Evolutionary conservation across 352 stramenopile species (phyloP).

Genomic region (Globisporangium parvum): DNA sequence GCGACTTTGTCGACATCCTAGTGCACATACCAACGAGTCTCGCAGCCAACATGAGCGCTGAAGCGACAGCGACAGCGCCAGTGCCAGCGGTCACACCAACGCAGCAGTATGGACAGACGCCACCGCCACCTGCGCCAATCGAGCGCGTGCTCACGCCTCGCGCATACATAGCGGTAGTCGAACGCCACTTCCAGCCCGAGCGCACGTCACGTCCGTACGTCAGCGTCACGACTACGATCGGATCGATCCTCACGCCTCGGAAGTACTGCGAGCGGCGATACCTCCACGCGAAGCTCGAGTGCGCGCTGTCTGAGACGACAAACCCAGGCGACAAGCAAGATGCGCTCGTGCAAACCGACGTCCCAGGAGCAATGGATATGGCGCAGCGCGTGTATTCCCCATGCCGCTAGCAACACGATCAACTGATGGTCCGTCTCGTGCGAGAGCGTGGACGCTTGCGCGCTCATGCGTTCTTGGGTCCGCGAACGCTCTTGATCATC

Average conservation of each 20-base stretch:
- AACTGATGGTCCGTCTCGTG: background rate
- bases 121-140: slow-evolving; percentile 2
- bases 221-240: slow-evolving; percentile 22
- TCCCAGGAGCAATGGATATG: background rate
- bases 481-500: slow-evolving; percentile 72
- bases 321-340: background rate
- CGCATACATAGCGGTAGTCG: slow-evolving; percentile 22
- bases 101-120: background rate
- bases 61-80: no score
- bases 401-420: background rate
- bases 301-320: background rate
- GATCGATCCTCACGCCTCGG: slow-evolving; percentile 23
- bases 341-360: slow-evolving; percentile 14
- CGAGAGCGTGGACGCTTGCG: no score
- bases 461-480: slow-evolving; percentile 54
- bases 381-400: background rate
- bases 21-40: slow-evolving; percentile 5
- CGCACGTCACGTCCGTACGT: slow-evolving; percentile 28
- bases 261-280: slow-evolving; percentile 21
- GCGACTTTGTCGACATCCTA: slow-evolving; percentile 29
- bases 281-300: slow-evolving; percentile 12
- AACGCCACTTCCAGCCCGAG: slow-evolving; percentile 39
- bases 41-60: background rate
- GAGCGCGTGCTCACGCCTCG: slow-evolving; percentile 26
- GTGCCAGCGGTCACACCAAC: background rate